Evolutionary conservation across 2,329 filamentous ascomycete genomes (phyloP).

Genomic region (Akanthomyces uredinophilus): DNA sequence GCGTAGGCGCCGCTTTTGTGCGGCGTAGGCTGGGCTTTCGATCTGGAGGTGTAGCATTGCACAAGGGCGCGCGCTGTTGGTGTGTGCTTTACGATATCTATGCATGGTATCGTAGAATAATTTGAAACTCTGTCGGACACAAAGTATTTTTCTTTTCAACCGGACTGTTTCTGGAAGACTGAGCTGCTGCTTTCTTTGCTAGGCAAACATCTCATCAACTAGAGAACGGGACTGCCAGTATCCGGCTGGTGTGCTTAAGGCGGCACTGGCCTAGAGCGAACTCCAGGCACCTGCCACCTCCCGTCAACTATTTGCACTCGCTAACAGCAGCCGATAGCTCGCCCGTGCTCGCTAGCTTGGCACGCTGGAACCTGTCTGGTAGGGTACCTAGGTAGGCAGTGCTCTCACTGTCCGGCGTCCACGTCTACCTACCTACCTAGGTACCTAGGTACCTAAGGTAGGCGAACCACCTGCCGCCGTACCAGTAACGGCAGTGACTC

Average conservation of each 20-base stretch:
- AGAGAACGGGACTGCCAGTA: not conserved
- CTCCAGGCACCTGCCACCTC: not conserved
- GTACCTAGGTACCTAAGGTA: too few species aligned
- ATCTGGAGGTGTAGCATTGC: not conserved
- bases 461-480: not conserved
- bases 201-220: too few species aligned
- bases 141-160: too few species aligned
- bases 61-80: not conserved
- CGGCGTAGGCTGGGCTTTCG: not conserved
- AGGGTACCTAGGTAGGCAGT: not conserved
- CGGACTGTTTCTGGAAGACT: not conserved
- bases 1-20: constrained; percentile 9
- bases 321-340: too few species aligned
- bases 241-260: not conserved
- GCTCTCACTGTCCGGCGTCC: not conserved
- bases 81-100: not conserved
- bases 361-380: not conserved
- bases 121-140: too few species aligned
- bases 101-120: not conserved
- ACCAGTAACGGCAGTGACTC: not conserved
- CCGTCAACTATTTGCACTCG: not conserved
- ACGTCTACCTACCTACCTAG: too few species aligned
- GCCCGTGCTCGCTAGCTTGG: too few species aligned
- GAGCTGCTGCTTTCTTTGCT: not conserved
- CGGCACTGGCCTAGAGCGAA: not conserved